phyloP scores from a whole-genome alignment of 2,329 filamentous ascomycete genomes.

The Myriosclerotinia duriaeana region DNA sequence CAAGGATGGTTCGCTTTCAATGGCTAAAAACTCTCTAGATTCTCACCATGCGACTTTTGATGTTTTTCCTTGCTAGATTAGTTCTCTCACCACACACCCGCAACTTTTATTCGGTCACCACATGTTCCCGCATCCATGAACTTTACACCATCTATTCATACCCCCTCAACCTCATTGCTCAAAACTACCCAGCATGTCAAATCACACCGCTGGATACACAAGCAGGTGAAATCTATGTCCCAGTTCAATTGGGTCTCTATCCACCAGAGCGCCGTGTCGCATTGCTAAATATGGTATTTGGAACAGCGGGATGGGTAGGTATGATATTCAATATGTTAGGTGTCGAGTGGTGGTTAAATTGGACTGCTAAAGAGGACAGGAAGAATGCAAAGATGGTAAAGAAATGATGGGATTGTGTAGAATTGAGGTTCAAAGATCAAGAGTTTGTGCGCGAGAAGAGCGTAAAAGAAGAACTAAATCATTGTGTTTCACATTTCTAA shows the following conservation, averaged over 20 bases:
- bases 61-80: not conserved
- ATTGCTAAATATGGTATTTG: not conserved
- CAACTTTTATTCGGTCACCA: slow-evolving; percentile 5
- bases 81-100: slow-evolving; percentile 6
- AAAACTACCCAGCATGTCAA: slow-evolving; percentile 9
- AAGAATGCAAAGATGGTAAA: not conserved
- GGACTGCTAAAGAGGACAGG: not conserved
- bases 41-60: slow-evolving; percentile 13
- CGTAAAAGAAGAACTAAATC: no score
- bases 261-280: not conserved
- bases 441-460: no score
- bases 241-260: not conserved
- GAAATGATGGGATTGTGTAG: not conserved
- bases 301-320: not conserved
- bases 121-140: slow-evolving; percentile 1
- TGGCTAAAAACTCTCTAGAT: not conserved
- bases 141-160: slow-evolving; percentile 6
- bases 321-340: not conserved
- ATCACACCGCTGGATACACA: not conserved
- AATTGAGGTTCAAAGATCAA: not conserved
- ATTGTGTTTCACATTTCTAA: no score
- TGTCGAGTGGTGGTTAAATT: slow-evolving; percentile 6
- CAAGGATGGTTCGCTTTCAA: not conserved
- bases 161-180: not conserved
- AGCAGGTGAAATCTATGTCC: not conserved